phyloP scores from a whole-genome alignment of 75 land plant species.

The Cunninghamia lanceolata region DNA sequence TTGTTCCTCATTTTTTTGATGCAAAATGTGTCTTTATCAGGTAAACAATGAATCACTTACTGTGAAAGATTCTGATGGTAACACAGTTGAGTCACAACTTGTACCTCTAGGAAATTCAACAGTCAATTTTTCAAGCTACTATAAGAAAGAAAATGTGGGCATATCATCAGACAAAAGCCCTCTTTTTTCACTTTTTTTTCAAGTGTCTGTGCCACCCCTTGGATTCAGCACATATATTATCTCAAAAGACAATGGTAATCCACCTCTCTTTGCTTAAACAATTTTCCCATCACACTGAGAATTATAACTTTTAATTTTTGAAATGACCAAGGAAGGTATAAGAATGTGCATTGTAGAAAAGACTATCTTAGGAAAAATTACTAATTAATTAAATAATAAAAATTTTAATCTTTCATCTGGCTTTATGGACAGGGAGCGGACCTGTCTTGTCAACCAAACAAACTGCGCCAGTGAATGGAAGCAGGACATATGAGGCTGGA shows the following conservation, averaged over 20 bases:
- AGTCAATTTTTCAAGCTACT: slow-evolving; percentile 25
- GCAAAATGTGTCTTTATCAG: slow-evolving; percentile 10
- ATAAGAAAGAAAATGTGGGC: slow-evolving; percentile 46
- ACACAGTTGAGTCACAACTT: slow-evolving; percentile 45
- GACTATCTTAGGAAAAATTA: background rate
- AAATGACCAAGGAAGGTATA: background rate
- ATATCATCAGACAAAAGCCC: slow-evolving; percentile 28
- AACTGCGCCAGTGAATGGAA: slow-evolving; percentile 3
- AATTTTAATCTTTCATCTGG: background rate
- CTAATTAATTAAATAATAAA: background rate
- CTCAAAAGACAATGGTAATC: slow-evolving; percentile 14
- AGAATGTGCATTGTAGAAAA: background rate
- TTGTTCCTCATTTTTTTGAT: background rate
- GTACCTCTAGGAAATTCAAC: slow-evolving; percentile 32
- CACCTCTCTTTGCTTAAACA: background rate
- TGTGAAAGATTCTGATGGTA: slow-evolving; percentile 45
- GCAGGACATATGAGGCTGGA: slow-evolving; percentile 50
- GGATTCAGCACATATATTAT: slow-evolving; percentile 72
- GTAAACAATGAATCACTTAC: slow-evolving; percentile 19
- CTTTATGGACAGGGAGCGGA: slow-evolving; percentile 7
- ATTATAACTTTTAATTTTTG: background rate
- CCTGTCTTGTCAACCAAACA: slow-evolving; percentile 12
- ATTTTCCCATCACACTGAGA: background rate
- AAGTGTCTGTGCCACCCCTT: slow-evolving; percentile 68
- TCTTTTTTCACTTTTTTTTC: slow-evolving; percentile 60